Conservation (phyloP, 1,284 basidiomycete species). For the Leccinum fallax region DNA sequence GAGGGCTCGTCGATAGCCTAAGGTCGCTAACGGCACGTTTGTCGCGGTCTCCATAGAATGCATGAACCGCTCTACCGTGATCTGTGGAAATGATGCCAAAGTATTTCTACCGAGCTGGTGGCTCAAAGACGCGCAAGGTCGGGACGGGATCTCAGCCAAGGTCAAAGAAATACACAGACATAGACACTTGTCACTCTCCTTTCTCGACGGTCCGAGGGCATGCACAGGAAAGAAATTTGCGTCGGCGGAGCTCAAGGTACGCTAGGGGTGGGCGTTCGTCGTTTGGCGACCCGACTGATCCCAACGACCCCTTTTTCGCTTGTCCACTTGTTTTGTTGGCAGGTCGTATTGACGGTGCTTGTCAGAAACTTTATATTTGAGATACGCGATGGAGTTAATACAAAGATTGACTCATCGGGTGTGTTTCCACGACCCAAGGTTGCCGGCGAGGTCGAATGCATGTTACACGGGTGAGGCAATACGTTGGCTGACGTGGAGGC, state of each 20-base stretch:
- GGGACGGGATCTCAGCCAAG: conserved; percentile 21
- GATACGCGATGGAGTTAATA: conserved; percentile 42
- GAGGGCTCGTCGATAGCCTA: conserved; percentile 18
- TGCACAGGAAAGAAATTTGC: conserved; percentile 45
- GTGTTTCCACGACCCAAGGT: conserved; percentile 47
- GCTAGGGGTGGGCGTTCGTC: not conserved
- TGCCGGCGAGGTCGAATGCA: conserved; percentile 41
- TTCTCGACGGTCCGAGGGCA: no score
- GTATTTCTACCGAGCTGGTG: conserved; percentile 38
- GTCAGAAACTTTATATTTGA: conserved; percentile 7
- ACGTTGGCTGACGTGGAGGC: conserved; percentile 4
- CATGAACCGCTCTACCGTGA: conserved; percentile 48
- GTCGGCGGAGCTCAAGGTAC: conserved; percentile 49
- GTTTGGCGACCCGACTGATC: no score
- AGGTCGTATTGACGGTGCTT: conserved; percentile 35
- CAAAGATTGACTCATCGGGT: conserved; percentile 39
- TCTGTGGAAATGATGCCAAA: conserved; percentile 38
- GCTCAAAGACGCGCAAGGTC: conserved; percentile 28
- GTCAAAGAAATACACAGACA: conserved; percentile 41
- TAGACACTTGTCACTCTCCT: conserved; percentile 32
- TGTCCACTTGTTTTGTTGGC: not conserved
- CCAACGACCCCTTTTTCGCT: no score
- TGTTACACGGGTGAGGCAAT: conserved; percentile 39
- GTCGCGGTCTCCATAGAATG: conserved; percentile 40
- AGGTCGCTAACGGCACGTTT: conserved; percentile 46